Conservation (phyloP, 257 asterid genomes). For the Fraxinus excelsior region DNA sequence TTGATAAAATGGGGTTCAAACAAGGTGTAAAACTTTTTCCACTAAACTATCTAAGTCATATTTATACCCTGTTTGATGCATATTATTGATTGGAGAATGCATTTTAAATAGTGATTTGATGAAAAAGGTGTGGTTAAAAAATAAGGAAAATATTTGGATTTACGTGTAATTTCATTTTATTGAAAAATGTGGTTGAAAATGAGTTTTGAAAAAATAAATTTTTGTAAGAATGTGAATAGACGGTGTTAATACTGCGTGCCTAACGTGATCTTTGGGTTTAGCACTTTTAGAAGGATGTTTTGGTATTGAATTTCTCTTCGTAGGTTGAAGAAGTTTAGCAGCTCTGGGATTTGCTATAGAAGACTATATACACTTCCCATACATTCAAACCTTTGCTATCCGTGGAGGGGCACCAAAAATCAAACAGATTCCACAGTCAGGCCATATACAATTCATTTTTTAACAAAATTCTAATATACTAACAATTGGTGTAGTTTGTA, state of each 20-base stretch:
- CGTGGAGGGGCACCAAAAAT: neutral
- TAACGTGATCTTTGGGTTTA: neutral
- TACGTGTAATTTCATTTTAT: too few relatives aligned
- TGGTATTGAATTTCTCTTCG: constrained; percentile 1
- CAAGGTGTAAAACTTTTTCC: too few relatives aligned
- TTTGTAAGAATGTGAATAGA: too few relatives aligned
- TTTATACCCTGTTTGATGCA: too few relatives aligned
- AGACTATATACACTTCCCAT: neutral
- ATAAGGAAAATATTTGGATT: too few relatives aligned
- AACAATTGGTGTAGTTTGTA: neutral
- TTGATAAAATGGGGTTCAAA: too few relatives aligned
- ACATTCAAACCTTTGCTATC: neutral
- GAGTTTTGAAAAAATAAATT: too few relatives aligned
- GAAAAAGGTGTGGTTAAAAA: too few relatives aligned
- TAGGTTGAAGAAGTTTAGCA: constrained; percentile 65
- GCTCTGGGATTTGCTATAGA: neutral
- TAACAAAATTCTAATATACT: neutral
- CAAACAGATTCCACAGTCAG: neutral
- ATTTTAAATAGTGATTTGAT: too few relatives aligned
- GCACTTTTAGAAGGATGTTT: neutral
- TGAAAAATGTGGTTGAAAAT: too few relatives aligned
- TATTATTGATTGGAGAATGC: too few relatives aligned
- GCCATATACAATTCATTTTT: neutral
- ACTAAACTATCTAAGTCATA: neutral
- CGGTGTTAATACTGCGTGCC: too few relatives aligned